Evolutionary conservation across 2,329 filamentous ascomycete species (phyloP), one percentile per base, ranked within the genome.

Genomic region (Fusarium phyllophilum): DNA sequence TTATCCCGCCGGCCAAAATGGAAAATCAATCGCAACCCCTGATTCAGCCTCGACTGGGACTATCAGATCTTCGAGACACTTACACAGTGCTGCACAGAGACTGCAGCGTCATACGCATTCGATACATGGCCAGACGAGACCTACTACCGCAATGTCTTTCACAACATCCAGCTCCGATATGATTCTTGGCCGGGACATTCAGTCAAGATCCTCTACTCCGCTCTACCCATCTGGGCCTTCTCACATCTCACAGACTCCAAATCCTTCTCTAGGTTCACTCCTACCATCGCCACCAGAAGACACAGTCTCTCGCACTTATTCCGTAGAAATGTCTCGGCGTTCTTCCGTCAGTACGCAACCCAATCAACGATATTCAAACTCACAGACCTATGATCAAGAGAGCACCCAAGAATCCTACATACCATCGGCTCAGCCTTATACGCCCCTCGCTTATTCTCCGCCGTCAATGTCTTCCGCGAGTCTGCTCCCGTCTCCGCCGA

Each of bases 361-460:
- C 22, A 66, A 33, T 44, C 55, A 48, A 24, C 39, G 39, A 15
- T 22, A 51, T 38, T 51, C 59, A 57, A 62, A 33, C 26, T 67
- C 59, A 20, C 66, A 66, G 46, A 49, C 18, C 12, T 60, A 56
- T 26, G 49, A 64, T 7, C 18, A 61, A 22, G 59, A 72, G 36
- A 61, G 57, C 54, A 63, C 61, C 13, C 60, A 70, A 22, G 52
- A 48, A 26, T 59, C 44, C 15, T 55, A 51, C 9, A 78, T 78
- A 57, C 77, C 77, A 26, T 78, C 77, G 38, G 77, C 77, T 57
- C 77, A 78, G 61, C 77, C 77, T 26, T 68, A 61, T 24, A 72
- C 63, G 13, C 70, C 66, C 39, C 42, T 61, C 7, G 46, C 62
- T 22, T 70, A 68, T 22, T 72, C 74, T 38, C 66, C 72, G 54